phyloP scores from a whole-genome alignment of 805 yeast species.

The Suhomyces vadensis region DNA sequence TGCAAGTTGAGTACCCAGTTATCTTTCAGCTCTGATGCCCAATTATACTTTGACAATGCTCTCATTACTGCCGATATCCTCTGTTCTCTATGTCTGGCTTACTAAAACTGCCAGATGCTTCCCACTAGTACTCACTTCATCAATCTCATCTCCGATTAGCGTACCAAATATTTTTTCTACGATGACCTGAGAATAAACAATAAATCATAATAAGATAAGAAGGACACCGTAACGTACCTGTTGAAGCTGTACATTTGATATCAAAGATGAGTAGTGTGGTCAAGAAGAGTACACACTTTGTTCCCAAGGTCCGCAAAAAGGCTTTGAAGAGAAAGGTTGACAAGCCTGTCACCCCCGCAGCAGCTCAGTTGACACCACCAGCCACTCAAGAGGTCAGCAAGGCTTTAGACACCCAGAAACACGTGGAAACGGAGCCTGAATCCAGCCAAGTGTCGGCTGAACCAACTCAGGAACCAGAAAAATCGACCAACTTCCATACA shows the following conservation, averaged over 20 bases:
- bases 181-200: neutral
- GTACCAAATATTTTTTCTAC: neutral
- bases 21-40: slow-evolving; percentile 25
- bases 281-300: slow-evolving; percentile 58
- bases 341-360: neutral
- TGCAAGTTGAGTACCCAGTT: slow-evolving; percentile 54
- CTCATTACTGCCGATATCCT: no score
- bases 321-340: slow-evolving; percentile 18
- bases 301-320: slow-evolving; percentile 51
- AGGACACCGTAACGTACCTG: neutral
- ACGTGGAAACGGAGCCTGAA: neutral
- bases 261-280: slow-evolving; percentile 54
- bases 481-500: slow-evolving; percentile 4
- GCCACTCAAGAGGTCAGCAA: slow-evolving; percentile 12
- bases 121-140: no score
- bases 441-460: neutral
- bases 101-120: no score
- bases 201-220: neutral
- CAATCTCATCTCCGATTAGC: neutral
- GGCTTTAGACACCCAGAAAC: neutral
- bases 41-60: slow-evolving; percentile 17
- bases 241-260: neutral
- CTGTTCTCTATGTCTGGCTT: no score
- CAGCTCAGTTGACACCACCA: slow-evolving; percentile 13
- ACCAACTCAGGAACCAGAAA: neutral